Conservation (phyloP, 1,284 basidiomycete genomes). For the Ustilago bromivora region DNA sequence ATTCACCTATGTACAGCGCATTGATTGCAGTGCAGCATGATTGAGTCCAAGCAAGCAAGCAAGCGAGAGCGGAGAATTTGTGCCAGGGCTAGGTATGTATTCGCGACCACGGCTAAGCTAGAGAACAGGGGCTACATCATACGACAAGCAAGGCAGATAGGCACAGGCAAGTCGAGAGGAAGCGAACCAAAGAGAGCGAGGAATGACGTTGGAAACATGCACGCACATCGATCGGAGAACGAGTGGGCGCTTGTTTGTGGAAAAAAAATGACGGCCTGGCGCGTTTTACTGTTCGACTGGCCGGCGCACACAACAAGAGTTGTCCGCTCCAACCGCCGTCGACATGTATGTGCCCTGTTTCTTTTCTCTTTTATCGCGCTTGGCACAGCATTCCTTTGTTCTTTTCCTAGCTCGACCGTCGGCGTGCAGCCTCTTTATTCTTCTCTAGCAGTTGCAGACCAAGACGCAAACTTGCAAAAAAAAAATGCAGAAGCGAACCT, state of each 20-base stretch:
- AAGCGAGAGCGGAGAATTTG: conserved; percentile 6
- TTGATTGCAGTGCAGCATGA: not conserved
- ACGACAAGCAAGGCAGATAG: not conserved
- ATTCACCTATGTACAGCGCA: conserved; percentile 2
- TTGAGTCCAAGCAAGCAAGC: not conserved
- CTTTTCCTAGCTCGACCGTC: not conserved
- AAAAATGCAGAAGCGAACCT: too few species aligned
- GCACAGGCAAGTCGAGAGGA: not conserved
- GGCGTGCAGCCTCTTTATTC: not conserved
- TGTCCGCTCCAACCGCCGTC: conserved; percentile 1
- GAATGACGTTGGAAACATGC: conserved; percentile 33
- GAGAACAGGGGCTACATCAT: conserved; percentile 4
- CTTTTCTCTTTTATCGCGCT: not conserved
- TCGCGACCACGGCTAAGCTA: not conserved
- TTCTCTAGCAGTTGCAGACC: not conserved
- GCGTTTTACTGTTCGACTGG: not conserved
- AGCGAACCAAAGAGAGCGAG: not conserved
- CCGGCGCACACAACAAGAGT: not conserved
- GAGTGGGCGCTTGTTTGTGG: not conserved
- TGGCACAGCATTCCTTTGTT: not conserved
- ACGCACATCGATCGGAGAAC: conserved; percentile 29
- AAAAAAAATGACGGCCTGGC: conserved; percentile 10
- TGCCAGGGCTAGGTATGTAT: not conserved
- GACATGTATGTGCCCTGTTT: conserved; percentile 2
- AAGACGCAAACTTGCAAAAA: not conserved